phyloP scores from a whole-genome alignment of 2,329 filamentous ascomycete species.

The Fusarium sp. region DNA sequence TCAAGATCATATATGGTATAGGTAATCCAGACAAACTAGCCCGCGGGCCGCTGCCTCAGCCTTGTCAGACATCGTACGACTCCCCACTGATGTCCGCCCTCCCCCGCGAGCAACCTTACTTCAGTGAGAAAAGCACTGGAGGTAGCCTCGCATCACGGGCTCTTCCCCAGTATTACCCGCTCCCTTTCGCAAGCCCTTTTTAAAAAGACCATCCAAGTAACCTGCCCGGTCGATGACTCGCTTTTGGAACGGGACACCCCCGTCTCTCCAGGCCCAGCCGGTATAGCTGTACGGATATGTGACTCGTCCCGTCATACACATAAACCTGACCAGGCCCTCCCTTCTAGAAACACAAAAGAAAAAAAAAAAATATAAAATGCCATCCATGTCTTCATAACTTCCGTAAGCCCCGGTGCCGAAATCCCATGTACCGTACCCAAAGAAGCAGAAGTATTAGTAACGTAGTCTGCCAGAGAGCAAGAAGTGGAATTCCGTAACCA shows the following conservation, averaged over 20 bases:
- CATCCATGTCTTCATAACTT: constrained; percentile 51
- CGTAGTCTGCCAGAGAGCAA: constrained; percentile 44
- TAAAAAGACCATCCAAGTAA: constrained; percentile 33
- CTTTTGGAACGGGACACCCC: constrained; percentile 41
- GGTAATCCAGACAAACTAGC: constrained; percentile 34
- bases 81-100: constrained; percentile 46
- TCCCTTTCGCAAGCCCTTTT: constrained; percentile 35
- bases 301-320: constrained; percentile 16
- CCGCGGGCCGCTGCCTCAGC: constrained; percentile 45
- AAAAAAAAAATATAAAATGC: constrained; percentile 45
- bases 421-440: constrained; percentile 48
- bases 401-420: constrained; percentile 47
- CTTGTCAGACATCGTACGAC: constrained; percentile 49
- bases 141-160: constrained; percentile 49
- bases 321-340: constrained; percentile 24
- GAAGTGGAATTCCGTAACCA: constrained; percentile 49
- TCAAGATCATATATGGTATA: constrained; percentile 24
- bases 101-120: constrained; percentile 42
- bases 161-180: constrained; percentile 51
- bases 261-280: constrained; percentile 32
- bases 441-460: constrained; percentile 45
- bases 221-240: constrained; percentile 40
- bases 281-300: constrained; percentile 16
- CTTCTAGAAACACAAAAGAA: constrained; percentile 22
- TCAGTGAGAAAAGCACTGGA: constrained; percentile 23